phyloP scores from a whole-genome alignment of 2,329 filamentous ascomycete species.

The Fusarium buharicum region DNA sequence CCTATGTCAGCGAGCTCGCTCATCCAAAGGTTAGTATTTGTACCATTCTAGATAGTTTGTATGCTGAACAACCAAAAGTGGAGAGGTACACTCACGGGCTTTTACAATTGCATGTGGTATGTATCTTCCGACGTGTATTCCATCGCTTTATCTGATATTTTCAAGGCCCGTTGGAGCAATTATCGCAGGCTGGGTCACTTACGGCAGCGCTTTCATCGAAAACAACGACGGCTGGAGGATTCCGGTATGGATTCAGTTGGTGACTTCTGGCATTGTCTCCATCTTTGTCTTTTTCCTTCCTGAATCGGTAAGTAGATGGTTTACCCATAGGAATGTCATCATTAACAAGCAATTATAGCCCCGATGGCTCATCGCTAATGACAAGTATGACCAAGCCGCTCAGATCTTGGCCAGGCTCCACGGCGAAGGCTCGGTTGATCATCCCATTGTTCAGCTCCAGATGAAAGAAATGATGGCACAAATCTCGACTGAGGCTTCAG shows the following conservation, averaged over 20 bases:
- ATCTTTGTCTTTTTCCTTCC: slow-evolving; percentile 51
- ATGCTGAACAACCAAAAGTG: slow-evolving; percentile 46
- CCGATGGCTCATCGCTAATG: slow-evolving; percentile 54
- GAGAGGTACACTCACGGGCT: slow-evolving; percentile 56
- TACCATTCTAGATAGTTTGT: fast-evolving
- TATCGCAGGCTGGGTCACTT: slow-evolving; percentile 63
- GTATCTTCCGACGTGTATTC: background rate
- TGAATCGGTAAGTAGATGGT: slow-evolving; percentile 46
- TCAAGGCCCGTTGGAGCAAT: slow-evolving; percentile 56
- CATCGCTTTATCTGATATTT: background rate
- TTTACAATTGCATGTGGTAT: slow-evolving; percentile 52
- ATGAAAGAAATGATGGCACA: slow-evolving; percentile 53
- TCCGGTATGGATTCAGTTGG: slow-evolving; percentile 52
- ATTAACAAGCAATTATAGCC: slow-evolving; percentile 34
- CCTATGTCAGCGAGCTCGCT: slow-evolving; percentile 60
- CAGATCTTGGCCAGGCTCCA: slow-evolving; percentile 51
- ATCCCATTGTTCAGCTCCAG: slow-evolving; percentile 54
- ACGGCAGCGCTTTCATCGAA: slow-evolving; percentile 57
- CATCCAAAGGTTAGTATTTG: slow-evolving; percentile 52
- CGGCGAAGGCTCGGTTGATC: slow-evolving; percentile 47
- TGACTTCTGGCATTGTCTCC: slow-evolving; percentile 52
- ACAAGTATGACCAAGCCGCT: slow-evolving; percentile 51
- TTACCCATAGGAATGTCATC: fast-evolving
- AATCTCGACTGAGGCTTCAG: slow-evolving; percentile 56
- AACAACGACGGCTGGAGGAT: slow-evolving; percentile 51